These are phyloP conservation scores for Gyrodon lividus DNA, from an alignment of 768 basidiomycete genomes.

Conservation along the genomic window DNA sequence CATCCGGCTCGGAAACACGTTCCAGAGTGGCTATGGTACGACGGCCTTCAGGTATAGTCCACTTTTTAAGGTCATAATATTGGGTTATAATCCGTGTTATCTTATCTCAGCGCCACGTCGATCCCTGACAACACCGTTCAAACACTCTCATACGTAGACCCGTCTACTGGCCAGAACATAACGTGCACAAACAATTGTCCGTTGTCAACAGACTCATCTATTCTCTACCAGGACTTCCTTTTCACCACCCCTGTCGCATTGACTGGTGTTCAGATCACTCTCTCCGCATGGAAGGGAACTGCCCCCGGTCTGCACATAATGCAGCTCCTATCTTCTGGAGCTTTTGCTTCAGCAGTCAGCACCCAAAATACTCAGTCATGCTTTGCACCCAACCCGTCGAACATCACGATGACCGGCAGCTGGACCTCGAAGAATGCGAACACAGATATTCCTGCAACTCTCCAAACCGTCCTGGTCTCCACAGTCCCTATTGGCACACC, in stretches of 20 bases:
- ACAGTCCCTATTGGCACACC: slow-evolving; percentile 63
- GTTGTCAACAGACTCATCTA: slow-evolving; percentile 67
- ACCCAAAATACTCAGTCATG: slow-evolving; percentile 66
- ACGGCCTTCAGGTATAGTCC: slow-evolving; percentile 77
- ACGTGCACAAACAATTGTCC: slow-evolving; percentile 83
- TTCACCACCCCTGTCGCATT: slow-evolving; percentile 64
- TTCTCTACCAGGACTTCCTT: slow-evolving; percentile 93
- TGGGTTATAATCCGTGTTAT: slow-evolving; percentile 11
- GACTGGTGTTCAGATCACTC: slow-evolving; percentile 86
- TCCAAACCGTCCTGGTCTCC: slow-evolving; percentile 70
- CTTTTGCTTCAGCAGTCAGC: slow-evolving; percentile 75
- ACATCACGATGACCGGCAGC: slow-evolving; percentile 59
- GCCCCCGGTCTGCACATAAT: slow-evolving; percentile 84
- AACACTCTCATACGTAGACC: slow-evolving; percentile 75
- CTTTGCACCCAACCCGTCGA: slow-evolving; percentile 74
- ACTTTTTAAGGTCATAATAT: slow-evolving; percentile 2
- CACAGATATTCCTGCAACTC: slow-evolving; percentile 80
- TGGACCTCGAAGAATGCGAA: slow-evolving; percentile 67
- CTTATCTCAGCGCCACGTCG: slow-evolving; percentile 63
- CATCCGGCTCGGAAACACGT: slow-evolving; percentile 89
- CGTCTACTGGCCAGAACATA: slow-evolving; percentile 65
- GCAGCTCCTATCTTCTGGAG: slow-evolving; percentile 91
- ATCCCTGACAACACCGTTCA: slow-evolving; percentile 87
- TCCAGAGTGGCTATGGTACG: slow-evolving; percentile 76
- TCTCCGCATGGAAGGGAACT: slow-evolving; percentile 72